Conservation (phyloP, 345 rosid species). For the Hevea brasiliensis region DNA sequence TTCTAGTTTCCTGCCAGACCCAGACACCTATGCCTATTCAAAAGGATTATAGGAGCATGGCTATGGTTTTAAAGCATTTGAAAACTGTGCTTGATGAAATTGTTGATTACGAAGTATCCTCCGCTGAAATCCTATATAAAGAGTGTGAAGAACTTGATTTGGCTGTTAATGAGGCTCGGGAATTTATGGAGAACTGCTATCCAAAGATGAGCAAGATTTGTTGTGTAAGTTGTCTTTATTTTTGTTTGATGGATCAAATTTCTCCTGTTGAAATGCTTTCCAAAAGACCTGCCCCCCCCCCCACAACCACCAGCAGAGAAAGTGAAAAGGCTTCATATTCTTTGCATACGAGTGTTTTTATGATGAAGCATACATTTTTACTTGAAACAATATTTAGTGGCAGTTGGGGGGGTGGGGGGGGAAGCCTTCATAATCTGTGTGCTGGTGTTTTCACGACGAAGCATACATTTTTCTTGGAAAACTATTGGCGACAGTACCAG, state of each 20-base stretch:
- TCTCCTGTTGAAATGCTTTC: not conserved
- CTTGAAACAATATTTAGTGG: not conserved
- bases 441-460: too few species aligned
- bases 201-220: constrained; percentile 73
- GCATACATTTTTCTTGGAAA: too few species aligned
- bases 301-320: not conserved
- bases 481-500: not conserved
- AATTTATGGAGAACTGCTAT: constrained; percentile 76
- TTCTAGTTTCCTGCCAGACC: constrained; percentile 77
- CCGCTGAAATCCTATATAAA: constrained; percentile 51
- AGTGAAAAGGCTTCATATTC: not conserved
- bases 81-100: constrained; percentile 77
- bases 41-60: constrained; percentile 55
- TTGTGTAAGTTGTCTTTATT: constrained; percentile 50
- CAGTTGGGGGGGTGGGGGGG: too few species aligned
- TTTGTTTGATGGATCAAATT: constrained; percentile 2
- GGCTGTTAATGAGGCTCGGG: constrained; percentile 71
- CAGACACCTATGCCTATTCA: constrained; percentile 51
- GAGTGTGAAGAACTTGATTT: constrained; percentile 74
- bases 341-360: not conserved
- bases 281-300: not conserved
- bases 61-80: constrained; percentile 60
- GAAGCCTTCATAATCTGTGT: too few species aligned
- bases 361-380: not conserved
- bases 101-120: constrained; percentile 52